Base-by-base conservation (phyloP, 306 rosid species). In the Citrullus amarus region DNA sequence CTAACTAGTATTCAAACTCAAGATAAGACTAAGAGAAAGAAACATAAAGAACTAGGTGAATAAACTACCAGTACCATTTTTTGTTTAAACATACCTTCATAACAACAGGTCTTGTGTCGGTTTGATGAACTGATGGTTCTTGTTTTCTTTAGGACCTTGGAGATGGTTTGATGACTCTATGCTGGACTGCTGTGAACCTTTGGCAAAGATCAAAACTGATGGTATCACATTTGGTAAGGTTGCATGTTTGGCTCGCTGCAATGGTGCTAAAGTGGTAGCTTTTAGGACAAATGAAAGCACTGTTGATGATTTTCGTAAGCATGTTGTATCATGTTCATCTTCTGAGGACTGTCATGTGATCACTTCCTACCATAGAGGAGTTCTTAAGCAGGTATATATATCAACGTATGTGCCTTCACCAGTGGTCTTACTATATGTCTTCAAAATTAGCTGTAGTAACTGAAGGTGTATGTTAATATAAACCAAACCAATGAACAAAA, bases 161-260 rank as follows among this genome's bases (percentile, higher is more conserved):
- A 87, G 98, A 67, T 95, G 98, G 98, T 95, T 92, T 84, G 98
- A 92, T 78, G 98, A 95, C 82, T 82, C 92, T 9, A 92, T 95
- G 97, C 83, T 95, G 70, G 98, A 95, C 85, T 95, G 98, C 58
- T 95, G 98, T 48, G 97, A 91, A 80, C 93, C 97, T 77, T 78
- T 95, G 88, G 83, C 48, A 8, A 92, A 87, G 65, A 79, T 95
- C 80, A 83, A 87, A 84, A 76, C 78, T 12, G 44, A 91, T n/a
- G 97, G 98, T 34, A 92, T 92, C 70, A 91, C 98, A 1, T 95
- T 95, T 60, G 97, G 98, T 56, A 92, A 88, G 86, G 96, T 95
- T 62, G 97, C 90, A 0, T 92, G 97, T 80, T 83, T 95, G 89
- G 98, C 98, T 22, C 89, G 86, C 53, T 95, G 98, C 76, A 92